A percentile compares a stretch with the other conserved stretches of the same genome.
Conservation (phyloP, 75 land plant species). For the Adiantum capillusveneris region DNA sequence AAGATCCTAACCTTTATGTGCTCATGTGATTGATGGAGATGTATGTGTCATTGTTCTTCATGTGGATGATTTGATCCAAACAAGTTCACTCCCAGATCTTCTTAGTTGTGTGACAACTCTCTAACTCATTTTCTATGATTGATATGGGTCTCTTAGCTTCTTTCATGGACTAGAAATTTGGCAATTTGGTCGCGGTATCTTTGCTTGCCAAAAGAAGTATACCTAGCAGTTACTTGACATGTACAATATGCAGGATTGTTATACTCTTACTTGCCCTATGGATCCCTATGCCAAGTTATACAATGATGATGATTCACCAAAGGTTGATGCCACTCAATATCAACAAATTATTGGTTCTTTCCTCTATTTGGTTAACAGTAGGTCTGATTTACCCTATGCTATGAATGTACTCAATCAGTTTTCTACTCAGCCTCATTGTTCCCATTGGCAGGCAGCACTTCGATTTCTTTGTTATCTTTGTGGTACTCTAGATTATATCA, state of each 20-base stretch:
- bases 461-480: conserved; percentile 8
- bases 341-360: neutral
- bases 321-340: neutral
- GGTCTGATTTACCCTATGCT: conserved; percentile 7
- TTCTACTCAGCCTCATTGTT: conserved; percentile 1
- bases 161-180: too few species aligned
- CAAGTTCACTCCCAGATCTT: neutral
- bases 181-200: too few species aligned
- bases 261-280: neutral
- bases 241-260: too few species aligned
- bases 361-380: conserved; percentile 3
- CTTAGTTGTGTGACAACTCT: neutral
- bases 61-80: neutral
- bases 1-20: too few species aligned
- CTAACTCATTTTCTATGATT: neutral
- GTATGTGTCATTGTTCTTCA: neutral
- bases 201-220: neutral
- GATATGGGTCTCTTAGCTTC: neutral
- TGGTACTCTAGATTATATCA: neutral
- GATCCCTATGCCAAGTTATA: neutral
- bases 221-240: neutral
- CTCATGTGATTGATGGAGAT: neutral
- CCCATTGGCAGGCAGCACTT: conserved; percentile 11
- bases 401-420: conserved; percentile 5
- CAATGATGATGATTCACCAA: neutral